Percentiles rank a stretch among this genome's conserved stretches.
Conservation (phyloP, 345 rosid genomes). For the Orychophragmus violaceus region DNA sequence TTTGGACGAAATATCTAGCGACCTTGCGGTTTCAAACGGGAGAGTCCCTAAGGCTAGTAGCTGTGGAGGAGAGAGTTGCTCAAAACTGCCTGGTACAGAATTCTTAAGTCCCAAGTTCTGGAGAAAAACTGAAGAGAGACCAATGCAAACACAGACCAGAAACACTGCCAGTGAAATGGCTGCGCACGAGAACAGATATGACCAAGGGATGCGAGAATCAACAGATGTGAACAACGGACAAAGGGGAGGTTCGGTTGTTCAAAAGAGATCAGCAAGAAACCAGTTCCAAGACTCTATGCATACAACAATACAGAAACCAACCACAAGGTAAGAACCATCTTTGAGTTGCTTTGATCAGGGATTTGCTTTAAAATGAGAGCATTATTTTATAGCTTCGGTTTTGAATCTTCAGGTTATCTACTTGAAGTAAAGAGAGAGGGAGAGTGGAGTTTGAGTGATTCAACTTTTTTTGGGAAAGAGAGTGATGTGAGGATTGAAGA, state of each 20-base stretch:
- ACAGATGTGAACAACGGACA: conserved; percentile 25
- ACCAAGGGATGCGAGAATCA: conserved; percentile 27
- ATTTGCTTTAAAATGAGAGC: neutral
- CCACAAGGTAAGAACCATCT: conserved; percentile 23
- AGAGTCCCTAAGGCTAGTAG: conserved; percentile 41
- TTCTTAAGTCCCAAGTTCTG: conserved; percentile 84
- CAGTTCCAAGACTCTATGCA: conserved; percentile 28
- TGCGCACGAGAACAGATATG: conserved; percentile 23
- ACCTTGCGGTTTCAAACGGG: conserved; percentile 67
- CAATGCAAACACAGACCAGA: conserved; percentile 11
- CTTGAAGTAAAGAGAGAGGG: conserved; percentile 12
- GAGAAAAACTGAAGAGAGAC: conserved; percentile 59
- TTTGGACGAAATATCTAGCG: conserved; percentile 78
- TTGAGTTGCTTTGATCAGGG: neutral
- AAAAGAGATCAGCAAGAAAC: conserved; percentile 31
- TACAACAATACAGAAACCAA: conserved; percentile 21
- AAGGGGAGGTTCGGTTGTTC: conserved; percentile 34
- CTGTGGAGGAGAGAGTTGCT: conserved; percentile 56
- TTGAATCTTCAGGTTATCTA: conserved; percentile 19
- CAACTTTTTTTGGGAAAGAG: neutral
- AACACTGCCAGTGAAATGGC: conserved; percentile 23
- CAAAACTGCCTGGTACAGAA: conserved; percentile 79
- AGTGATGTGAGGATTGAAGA: conserved; percentile 19
- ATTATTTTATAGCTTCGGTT: neutral
- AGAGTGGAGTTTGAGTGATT: neutral